Conservation (phyloP, 257 asterid genomes). For the Penstemon barbatus region DNA sequence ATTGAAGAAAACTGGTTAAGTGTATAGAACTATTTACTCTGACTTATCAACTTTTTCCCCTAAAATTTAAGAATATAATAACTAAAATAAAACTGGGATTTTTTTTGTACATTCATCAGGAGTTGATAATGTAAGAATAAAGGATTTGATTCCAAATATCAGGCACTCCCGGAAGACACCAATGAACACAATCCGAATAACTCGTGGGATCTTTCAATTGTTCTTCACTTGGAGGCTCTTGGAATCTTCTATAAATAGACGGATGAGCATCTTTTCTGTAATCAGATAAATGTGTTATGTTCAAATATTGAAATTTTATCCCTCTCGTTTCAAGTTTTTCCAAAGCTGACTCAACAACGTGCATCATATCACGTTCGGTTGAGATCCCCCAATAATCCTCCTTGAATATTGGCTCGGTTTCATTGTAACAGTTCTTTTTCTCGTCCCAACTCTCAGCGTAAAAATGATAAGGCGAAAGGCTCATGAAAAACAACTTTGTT, state of each 20-base stretch:
- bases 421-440: constrained; percentile 41
- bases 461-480: constrained; percentile 49
- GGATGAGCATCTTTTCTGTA: constrained; percentile 43
- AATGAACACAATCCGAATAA: constrained; percentile 41
- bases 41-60: no score
- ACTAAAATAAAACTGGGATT: no score
- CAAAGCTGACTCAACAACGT: constrained; percentile 33
- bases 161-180: constrained; percentile 51
- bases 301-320: constrained; percentile 31
- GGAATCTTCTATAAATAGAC: constrained; percentile 30
- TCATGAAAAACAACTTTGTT: constrained; percentile 52
- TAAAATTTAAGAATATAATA: no score
- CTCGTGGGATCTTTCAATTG: constrained; percentile 24
- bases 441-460: constrained; percentile 44
- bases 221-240: constrained; percentile 18
- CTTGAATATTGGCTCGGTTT: constrained; percentile 34
- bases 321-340: constrained; percentile 41
- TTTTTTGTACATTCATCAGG: not conserved
- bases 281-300: constrained; percentile 38
- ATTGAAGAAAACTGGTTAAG: no score
- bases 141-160: constrained; percentile 43
- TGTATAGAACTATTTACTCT: no score
- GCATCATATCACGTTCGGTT: constrained; percentile 43
- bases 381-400: constrained; percentile 42
- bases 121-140: constrained; percentile 28